Evolutionary conservation across 2,329 filamentous ascomycete species (phyloP), one percentile per base, ranked within the genome.

Genomic region (Aspergillus puulaauensis): DNA sequence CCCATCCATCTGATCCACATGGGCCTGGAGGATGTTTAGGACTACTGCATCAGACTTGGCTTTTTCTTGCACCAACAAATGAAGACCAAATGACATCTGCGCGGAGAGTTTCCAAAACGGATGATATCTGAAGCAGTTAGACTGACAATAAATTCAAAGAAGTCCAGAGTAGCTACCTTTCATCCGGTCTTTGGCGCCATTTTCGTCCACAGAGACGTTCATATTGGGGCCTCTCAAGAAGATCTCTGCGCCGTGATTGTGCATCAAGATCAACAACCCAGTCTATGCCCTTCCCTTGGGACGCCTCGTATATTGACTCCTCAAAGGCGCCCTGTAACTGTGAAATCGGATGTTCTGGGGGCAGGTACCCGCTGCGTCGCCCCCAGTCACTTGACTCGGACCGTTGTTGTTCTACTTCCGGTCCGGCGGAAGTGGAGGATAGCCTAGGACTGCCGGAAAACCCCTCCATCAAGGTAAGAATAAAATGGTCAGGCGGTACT

Each of bases 1-100:
- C 67, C 89, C 88, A 74, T 98, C 95, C 31, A 98, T 86, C 73
- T 98, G 93, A 69, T 96, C 90, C 60, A 98, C 95, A 73, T 98
- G 93, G 14, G 86, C 87, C 70, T 97, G 91, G 56, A 98, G 81
- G 53, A 98, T 98, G 63, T 83, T 87, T 62, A 96, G 88, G 12
- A 97, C 93, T 71, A 96, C 90, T 35, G 86, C 82, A 64, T 96
- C 90, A 65, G 91, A 96, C 74, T 93, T 96, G 53, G 95, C 93
- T 72, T 96, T 85, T 60, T 88, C 87, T 68, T 93, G 88, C 55
- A 96, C 85, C 57, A 98, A 78, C 45, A 98, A 80, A 73, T 97
- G 93, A 39, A 98, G 88, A 19, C 95, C 93, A 73, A 98, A 98
- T 1, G 91, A 89, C 65, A 98, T 93, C 75, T 98, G 93, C 15